phyloP scores from a whole-genome alignment of 1,284 basidiomycete species.

The Cutaneotrichosporon sp. region DNA sequence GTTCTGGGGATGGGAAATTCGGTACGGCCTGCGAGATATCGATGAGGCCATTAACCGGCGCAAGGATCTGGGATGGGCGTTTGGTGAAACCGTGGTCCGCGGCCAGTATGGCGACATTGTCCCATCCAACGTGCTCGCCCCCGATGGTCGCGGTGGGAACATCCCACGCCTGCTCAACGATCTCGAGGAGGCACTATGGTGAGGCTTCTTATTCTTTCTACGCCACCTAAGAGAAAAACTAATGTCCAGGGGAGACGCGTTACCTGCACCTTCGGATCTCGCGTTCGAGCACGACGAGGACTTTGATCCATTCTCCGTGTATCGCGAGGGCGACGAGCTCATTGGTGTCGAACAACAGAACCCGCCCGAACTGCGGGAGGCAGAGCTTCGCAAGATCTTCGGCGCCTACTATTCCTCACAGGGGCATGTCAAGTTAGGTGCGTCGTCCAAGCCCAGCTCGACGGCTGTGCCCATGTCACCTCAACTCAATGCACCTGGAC shows the following conservation, averaged over 20 bases:
- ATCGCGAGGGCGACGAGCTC: conserved; percentile 22
- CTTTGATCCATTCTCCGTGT: conserved; percentile 40
- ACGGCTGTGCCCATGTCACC: neutral
- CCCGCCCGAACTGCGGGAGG: conserved; percentile 8
- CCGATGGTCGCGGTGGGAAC: conserved; percentile 28
- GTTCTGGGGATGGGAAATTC: conserved; percentile 40
- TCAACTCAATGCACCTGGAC: neutral
- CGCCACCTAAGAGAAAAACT: neutral
- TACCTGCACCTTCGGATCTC: conserved; percentile 39
- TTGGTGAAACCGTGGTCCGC: conserved; percentile 26
- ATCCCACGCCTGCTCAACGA: conserved; percentile 39
- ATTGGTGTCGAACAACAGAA: conserved; percentile 14
- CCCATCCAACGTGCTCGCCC: conserved; percentile 26
- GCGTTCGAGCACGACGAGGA: conserved; percentile 35
- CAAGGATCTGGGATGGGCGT: conserved; percentile 39
- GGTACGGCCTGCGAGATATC: conserved; percentile 34
- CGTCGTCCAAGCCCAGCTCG: no score
- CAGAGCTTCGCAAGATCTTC: conserved; percentile 15
- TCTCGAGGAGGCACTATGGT: conserved; percentile 44
- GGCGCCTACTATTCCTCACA: conserved; percentile 2
- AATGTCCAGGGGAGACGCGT: conserved; percentile 37
- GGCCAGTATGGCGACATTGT: conserved; percentile 35
- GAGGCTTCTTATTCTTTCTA: no score
- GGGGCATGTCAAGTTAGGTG: no score
- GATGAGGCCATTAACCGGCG: conserved; percentile 41